phyloP scores from a whole-genome alignment of 305 asterid genomes.

The Nicotiana rustica region DNA sequence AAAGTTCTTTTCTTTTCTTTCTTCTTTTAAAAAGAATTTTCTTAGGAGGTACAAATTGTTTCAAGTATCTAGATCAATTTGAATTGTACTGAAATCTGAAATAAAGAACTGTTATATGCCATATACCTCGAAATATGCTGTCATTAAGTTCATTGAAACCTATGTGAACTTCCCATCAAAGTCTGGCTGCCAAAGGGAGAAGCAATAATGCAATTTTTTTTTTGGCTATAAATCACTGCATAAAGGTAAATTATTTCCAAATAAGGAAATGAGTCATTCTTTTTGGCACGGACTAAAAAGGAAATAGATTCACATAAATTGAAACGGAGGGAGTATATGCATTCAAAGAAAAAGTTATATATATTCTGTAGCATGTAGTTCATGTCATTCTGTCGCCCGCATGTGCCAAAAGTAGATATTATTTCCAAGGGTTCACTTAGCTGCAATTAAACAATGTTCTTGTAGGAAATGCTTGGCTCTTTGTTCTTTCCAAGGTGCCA shows the following conservation, averaged over 20 bases:
- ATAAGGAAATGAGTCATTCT: too few species aligned
- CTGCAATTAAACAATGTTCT: neutral
- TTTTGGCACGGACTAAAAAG: too few species aligned
- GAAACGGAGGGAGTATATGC: neutral
- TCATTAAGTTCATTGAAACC: slow-evolving; percentile 14
- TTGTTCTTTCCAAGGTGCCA: slow-evolving; percentile 3
- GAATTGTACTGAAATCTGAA: neutral
- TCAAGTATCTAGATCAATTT: slow-evolving; percentile 13
- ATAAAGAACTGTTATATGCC: neutral
- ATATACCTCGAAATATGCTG: slow-evolving; percentile 1
- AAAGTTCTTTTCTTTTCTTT: neutral
- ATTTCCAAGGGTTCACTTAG: slow-evolving; percentile 3
- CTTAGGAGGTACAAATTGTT: neutral
- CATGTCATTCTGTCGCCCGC: neutral
- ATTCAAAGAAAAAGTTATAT: neutral
- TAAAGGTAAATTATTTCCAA: too few species aligned
- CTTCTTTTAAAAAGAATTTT: neutral
- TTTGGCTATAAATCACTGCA: too few species aligned
- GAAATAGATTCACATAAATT: too few species aligned
- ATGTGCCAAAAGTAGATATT: neutral
- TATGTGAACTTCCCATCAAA: neutral
- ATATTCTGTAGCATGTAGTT: slow-evolving; percentile 7
- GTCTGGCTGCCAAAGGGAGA: neutral
- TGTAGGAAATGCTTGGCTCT: neutral
- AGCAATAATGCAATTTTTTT: neutral